These are phyloP conservation scores for Microcyclospora tardicrescens DNA, from an alignment of 2,329 filamentous ascomycete species.

Conservation along the genomic window DNA sequence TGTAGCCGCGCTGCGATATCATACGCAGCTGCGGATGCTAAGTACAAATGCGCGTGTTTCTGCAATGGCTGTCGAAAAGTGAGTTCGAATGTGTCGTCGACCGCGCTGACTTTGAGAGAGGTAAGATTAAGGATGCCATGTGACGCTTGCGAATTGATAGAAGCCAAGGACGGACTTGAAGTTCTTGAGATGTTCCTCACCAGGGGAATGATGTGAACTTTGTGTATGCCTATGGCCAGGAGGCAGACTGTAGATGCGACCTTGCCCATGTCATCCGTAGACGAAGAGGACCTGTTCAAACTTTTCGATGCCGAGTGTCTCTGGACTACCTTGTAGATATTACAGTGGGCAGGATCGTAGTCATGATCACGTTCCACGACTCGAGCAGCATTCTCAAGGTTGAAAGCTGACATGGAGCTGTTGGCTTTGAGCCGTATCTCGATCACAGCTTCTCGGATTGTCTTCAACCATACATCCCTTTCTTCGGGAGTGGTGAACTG, in stretches of 20 bases:
- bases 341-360: slow-evolving; percentile 54
- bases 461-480: slow-evolving; percentile 50
- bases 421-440: slow-evolving; percentile 40
- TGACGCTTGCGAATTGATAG: slow-evolving; percentile 39
- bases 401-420: slow-evolving; percentile 42
- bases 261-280: slow-evolving; percentile 56
- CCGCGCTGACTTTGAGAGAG: slow-evolving; percentile 44
- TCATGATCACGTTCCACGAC: slow-evolving; percentile 53
- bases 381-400: slow-evolving; percentile 49
- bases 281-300: slow-evolving; percentile 45
- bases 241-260: slow-evolving; percentile 53
- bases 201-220: slow-evolving; percentile 54
- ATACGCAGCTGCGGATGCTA: slow-evolving; percentile 51
- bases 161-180: slow-evolving; percentile 40
- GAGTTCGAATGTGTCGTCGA: slow-evolving; percentile 54
- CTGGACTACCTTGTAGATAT: slow-evolving; percentile 56
- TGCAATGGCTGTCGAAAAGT: slow-evolving; percentile 47
- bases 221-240: slow-evolving; percentile 55
- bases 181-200: slow-evolving; percentile 41
- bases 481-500: slow-evolving; percentile 53
- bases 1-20: slow-evolving; percentile 52
- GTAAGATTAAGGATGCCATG: slow-evolving; percentile 52
- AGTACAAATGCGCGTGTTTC: slow-evolving; percentile 41
- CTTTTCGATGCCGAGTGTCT: slow-evolving; percentile 43
- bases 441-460: slow-evolving; percentile 47